Evolutionary conservation across 2,329 filamentous ascomycete species (phyloP).

Genomic region (Graphiopsis chlorocephala): DNA sequence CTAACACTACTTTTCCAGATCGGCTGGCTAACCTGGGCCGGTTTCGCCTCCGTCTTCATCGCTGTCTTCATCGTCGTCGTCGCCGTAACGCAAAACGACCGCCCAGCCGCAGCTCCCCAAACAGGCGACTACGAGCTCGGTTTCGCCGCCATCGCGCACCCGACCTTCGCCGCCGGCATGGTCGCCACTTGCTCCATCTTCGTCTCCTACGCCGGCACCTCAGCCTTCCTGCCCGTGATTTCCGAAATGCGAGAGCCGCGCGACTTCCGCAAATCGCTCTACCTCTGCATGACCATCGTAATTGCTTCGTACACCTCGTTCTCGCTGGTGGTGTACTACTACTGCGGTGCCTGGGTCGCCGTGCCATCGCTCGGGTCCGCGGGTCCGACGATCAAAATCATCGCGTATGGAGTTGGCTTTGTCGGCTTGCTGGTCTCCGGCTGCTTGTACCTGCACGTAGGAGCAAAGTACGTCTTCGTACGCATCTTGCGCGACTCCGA

Average conservation of each 20-base stretch:
- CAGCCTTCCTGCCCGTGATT: slow-evolving; percentile 63
- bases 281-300: slow-evolving; percentile 57
- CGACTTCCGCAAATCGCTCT: slow-evolving; percentile 61
- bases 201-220: slow-evolving; percentile 57
- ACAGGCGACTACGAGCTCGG: slow-evolving; percentile 59
- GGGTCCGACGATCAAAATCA: slow-evolving; percentile 58
- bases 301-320: slow-evolving; percentile 58
- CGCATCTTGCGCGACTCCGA: slow-evolving; percentile 51
- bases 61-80: slow-evolving; percentile 46
- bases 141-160: slow-evolving; percentile 55
- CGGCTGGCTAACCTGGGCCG: slow-evolving; percentile 61
- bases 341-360: slow-evolving; percentile 62
- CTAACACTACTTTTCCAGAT: slow-evolving; percentile 53
- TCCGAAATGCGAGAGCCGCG: slow-evolving; percentile 61
- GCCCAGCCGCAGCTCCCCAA: slow-evolving; percentile 60
- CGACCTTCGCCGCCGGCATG: slow-evolving; percentile 59
- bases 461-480: slow-evolving; percentile 57
- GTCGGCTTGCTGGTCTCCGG: slow-evolving; percentile 53
- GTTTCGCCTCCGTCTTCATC: slow-evolving; percentile 57
- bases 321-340: slow-evolving; percentile 59
- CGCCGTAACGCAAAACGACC: slow-evolving; percentile 55
- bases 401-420: slow-evolving; percentile 59
- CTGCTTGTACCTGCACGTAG: slow-evolving; percentile 49
- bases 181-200: slow-evolving; percentile 59
- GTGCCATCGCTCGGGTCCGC: slow-evolving; percentile 61